phyloP scores from a whole-genome alignment of 768 basidiomycete genomes.

The Leucogyrophana mollusca region DNA sequence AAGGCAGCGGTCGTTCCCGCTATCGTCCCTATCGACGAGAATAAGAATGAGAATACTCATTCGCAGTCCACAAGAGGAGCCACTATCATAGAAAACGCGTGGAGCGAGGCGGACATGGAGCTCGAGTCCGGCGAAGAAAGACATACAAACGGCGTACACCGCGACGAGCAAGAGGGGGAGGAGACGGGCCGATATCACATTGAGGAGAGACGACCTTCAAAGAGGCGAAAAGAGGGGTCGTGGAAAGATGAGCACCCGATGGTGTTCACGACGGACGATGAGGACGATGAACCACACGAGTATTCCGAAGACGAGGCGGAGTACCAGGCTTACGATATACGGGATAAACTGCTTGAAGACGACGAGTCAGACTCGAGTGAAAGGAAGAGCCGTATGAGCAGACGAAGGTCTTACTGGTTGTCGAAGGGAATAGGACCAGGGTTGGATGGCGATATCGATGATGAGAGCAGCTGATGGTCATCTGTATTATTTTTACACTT shows the following conservation, averaged over 20 bases:
- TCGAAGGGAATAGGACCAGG: slow-evolving; percentile 46
- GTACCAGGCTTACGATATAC: slow-evolving; percentile 16
- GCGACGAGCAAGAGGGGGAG: slow-evolving; percentile 34
- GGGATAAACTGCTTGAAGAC: slow-evolving; percentile 11
- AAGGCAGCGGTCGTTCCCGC: slow-evolving; percentile 15
- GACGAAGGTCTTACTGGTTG: slow-evolving; percentile 55
- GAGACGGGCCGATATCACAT: slow-evolving; percentile 62
- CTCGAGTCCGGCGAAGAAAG: slow-evolving; percentile 22
- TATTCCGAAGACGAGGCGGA: slow-evolving; percentile 28
- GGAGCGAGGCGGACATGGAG: slow-evolving; percentile 39
- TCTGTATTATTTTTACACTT: not conserved
- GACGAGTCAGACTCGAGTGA: slow-evolving; percentile 26
- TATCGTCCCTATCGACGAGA: slow-evolving; percentile 16
- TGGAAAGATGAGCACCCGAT: slow-evolving; percentile 34
- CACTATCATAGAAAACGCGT: slow-evolving; percentile 34
- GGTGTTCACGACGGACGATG: slow-evolving; percentile 53
- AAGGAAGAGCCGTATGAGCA: slow-evolving; percentile 12
- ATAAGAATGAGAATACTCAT: slow-evolving; percentile 1
- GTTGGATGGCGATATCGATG: slow-evolving; percentile 23
- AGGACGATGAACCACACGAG: slow-evolving; percentile 33
- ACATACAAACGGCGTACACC: slow-evolving; percentile 5
- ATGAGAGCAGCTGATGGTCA: slow-evolving; percentile 8
- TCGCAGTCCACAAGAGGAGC: slow-evolving; percentile 9
- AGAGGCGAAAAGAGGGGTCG: slow-evolving; percentile 43
- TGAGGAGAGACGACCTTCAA: slow-evolving; percentile 44